Conservation (phyloP, 192 early-diverging fungal species). For the Coemansia umbellata region DNA sequence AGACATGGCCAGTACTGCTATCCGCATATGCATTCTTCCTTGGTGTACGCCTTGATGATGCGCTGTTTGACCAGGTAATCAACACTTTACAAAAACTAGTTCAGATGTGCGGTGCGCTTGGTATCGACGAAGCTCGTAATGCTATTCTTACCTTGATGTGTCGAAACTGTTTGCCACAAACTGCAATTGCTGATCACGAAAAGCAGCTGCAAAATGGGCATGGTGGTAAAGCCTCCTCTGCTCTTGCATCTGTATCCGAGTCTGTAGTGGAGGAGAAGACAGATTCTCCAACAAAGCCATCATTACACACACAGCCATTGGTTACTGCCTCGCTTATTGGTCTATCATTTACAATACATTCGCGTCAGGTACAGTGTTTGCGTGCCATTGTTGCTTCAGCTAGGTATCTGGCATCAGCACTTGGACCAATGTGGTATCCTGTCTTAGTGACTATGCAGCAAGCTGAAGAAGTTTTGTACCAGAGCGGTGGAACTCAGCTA, state of each 20-base stretch:
- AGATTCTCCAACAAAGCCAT: not conserved
- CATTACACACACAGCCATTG: constrained; percentile 11
- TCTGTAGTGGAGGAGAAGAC: not conserved
- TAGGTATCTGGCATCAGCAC: constrained; percentile 63
- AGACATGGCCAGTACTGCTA: constrained; percentile 76
- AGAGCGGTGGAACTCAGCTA: constrained; percentile 6
- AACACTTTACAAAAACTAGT: constrained; percentile 71
- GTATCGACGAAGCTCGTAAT: constrained; percentile 75
- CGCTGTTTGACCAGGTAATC: constrained; percentile 70
- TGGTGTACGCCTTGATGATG: constrained; percentile 76
- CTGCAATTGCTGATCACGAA: constrained; percentile 24
- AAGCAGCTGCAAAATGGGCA: constrained; percentile 9
- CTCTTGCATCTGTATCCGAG: constrained; percentile 1
- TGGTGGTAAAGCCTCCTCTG: not conserved
- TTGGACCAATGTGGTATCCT: constrained; percentile 83
- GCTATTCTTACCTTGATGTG: constrained; percentile 83
- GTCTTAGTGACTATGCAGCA: constrained; percentile 86
- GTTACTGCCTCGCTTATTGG: constrained; percentile 16
- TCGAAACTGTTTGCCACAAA: constrained; percentile 73
- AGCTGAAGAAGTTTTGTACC: constrained; percentile 71
- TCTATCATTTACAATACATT: constrained; percentile 54
- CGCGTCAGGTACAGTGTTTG: constrained; percentile 76
- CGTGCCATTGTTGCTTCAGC: constrained; percentile 69
- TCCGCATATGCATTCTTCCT: constrained; percentile 73
- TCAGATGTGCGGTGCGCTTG: constrained; percentile 75